Percentiles rank a stretch among this genome's conserved stretches.
Conservation (phyloP, 441 rosid species). For the Sinapis alba region DNA sequence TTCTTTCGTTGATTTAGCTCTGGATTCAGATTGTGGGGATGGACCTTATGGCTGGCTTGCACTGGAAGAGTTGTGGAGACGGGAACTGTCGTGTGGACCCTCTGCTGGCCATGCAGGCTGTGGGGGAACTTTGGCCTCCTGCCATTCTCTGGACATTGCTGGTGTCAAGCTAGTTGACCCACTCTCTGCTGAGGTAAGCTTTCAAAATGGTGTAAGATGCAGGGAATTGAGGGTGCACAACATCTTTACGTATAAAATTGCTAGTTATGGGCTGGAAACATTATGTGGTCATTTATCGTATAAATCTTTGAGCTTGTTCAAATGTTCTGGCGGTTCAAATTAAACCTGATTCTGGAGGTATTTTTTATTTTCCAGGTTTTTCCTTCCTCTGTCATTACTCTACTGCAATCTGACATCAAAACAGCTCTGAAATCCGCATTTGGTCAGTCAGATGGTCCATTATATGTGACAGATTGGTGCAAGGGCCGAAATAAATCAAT, state of each 20-base stretch:
- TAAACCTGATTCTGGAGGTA: conserved; percentile 24
- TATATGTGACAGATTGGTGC: conserved; percentile 96
- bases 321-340: neutral
- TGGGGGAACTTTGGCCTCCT: conserved; percentile 97
- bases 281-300: too few relatives aligned
- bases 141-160: conserved; percentile 96
- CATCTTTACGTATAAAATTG: conserved; percentile 13
- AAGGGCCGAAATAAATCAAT: conserved; percentile 74
- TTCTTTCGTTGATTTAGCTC: conserved; percentile 91
- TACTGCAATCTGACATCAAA: conserved; percentile 93
- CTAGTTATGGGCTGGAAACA: too few relatives aligned
- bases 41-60: conserved; percentile 99
- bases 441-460: conserved; percentile 87
- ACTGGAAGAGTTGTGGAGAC: conserved; percentile 97
- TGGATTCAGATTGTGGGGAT: conserved; percentile 95
- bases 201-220: conserved; percentile 29
- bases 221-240: neutral
- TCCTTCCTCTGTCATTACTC: conserved; percentile 80
- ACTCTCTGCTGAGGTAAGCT: conserved; percentile 92
- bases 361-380: conserved; percentile 66
- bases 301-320: conserved; percentile 17
- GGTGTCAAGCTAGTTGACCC: conserved; percentile 97
- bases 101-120: conserved; percentile 98
- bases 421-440: conserved; percentile 94
- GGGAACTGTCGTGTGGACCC: conserved; percentile 97